Evolutionary conservation across 345 rosid genomes (phyloP).

Genomic region (Bretschneidera sinensis): DNA sequence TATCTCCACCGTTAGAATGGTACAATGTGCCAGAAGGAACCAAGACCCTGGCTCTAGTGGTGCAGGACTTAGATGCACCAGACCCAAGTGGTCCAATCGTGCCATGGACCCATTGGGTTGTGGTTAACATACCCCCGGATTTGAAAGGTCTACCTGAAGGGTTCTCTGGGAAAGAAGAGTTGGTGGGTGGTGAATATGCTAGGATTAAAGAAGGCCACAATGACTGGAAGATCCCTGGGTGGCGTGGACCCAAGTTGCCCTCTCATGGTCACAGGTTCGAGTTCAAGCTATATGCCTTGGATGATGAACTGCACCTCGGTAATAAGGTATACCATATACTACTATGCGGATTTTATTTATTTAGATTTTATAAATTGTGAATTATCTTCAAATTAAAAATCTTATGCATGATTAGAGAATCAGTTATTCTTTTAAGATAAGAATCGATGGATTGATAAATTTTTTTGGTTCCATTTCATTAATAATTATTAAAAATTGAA

Average conservation of each 20-base stretch:
- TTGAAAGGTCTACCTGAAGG: constrained; percentile 71
- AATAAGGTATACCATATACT: constrained; percentile 39
- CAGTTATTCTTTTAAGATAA: no score
- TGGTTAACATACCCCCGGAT: constrained; percentile 53
- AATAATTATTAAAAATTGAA: no score
- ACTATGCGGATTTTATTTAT: no score
- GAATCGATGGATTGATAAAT: no score
- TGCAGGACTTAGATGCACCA: constrained; percentile 75
- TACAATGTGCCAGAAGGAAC: constrained; percentile 72
- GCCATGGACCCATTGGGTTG: constrained; percentile 85
- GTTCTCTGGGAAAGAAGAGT: constrained; percentile 57
- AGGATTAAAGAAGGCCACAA: constrained; percentile 62
- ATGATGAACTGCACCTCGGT: constrained; percentile 45
- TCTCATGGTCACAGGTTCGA: constrained; percentile 55
- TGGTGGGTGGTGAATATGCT: constrained; percentile 30
- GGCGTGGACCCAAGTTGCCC: constrained; percentile 67
- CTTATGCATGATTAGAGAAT: no score
- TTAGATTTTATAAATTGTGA: no score
- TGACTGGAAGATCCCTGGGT: constrained; percentile 69
- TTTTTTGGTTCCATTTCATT: no score
- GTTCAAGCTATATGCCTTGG: constrained; percentile 75
- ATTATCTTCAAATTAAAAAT: no score
- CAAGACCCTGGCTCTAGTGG: constrained; percentile 58
- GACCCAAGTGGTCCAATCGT: constrained; percentile 58
- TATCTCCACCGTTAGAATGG: constrained; percentile 72